phyloP scores from a whole-genome alignment of 1,284 basidiomycete species.

The Moesziomyces antarcticus region DNA sequence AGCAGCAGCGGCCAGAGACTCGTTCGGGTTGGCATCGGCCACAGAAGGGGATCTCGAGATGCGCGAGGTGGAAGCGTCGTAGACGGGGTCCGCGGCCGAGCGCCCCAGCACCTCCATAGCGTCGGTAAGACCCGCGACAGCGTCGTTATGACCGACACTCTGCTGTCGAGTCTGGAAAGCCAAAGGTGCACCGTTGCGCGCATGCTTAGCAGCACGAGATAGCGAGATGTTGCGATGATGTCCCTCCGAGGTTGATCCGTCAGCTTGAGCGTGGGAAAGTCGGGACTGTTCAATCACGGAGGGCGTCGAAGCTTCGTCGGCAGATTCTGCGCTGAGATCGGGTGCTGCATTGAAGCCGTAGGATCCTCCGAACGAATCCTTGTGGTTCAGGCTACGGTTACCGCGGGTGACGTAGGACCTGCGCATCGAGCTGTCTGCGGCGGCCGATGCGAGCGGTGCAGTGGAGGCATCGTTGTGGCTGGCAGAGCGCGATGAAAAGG shows the following conservation, averaged over 20 bases:
- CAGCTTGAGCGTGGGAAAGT: neutral
- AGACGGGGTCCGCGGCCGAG: slow-evolving; percentile 10
- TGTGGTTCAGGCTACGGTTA: slow-evolving; percentile 34
- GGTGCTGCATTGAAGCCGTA: slow-evolving; percentile 16
- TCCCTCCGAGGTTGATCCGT: slow-evolving; percentile 2
- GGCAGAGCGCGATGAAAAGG: slow-evolving; percentile 11
- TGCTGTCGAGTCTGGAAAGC: neutral
- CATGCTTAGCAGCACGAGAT: slow-evolving; percentile 18
- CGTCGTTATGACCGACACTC: neutral
- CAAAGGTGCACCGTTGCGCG: neutral
- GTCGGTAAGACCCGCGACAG: slow-evolving; percentile 19
- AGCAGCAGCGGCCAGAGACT: slow-evolving; percentile 25
- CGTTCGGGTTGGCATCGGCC: slow-evolving; percentile 13
- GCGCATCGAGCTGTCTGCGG: slow-evolving; percentile 18
- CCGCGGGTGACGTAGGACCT: slow-evolving; percentile 21
- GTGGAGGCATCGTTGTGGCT: slow-evolving; percentile 13
- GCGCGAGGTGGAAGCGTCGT: neutral
- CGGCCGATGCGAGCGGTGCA: slow-evolving; percentile 8
- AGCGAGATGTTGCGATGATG: slow-evolving; percentile 29
- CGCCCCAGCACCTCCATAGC: slow-evolving; percentile 35
- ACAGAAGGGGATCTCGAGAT: slow-evolving; percentile 6
- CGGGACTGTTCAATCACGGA: slow-evolving; percentile 2
- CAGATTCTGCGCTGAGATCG: slow-evolving; percentile 17
- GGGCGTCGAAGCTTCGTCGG: slow-evolving; percentile 14
- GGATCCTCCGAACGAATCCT: slow-evolving; percentile 45